Percentiles rank a stretch among this genome's conserved stretches.
These are phyloP conservation scores for Solanum sejunctum DNA, from an alignment of 257 asterid genomes.

Conservation along the genomic window DNA sequence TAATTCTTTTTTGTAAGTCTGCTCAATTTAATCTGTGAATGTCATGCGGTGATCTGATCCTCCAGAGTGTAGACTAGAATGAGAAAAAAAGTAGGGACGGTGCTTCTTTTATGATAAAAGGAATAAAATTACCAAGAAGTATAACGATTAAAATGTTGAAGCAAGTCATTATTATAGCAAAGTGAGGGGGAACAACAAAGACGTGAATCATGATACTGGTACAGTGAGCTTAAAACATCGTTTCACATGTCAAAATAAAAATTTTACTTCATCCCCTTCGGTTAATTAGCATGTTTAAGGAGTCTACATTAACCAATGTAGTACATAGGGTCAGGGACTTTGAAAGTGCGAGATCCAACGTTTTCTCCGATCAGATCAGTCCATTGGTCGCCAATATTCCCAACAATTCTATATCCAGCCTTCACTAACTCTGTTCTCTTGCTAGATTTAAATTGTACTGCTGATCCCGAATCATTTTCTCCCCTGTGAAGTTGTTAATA, in stretches of 20 bases:
- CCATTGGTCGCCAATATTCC: slow-evolving; percentile 30
- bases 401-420: slow-evolving; percentile 20
- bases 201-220: background rate
- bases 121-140: background rate
- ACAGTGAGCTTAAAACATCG: background rate
- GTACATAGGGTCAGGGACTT: slow-evolving; percentile 28
- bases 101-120: background rate
- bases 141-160: background rate
- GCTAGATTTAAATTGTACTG: slow-evolving; percentile 12
- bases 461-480: background rate
- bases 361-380: slow-evolving; percentile 18
- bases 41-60: background rate
- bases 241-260: background rate
- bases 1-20: background rate
- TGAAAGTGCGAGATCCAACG: slow-evolving; percentile 20
- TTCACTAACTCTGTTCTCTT: slow-evolving; percentile 14
- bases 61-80: background rate
- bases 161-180: background rate
- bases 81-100: background rate
- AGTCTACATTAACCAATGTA: background rate
- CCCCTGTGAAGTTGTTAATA: slow-evolving; percentile 5
- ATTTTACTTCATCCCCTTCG: too few species aligned
- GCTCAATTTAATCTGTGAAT: background rate
- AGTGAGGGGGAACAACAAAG: background rate
- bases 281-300: background rate